phyloP scores from a whole-genome alignment of 2,329 filamentous ascomycete genomes.

The Pestalotiopsis sp. region DNA sequence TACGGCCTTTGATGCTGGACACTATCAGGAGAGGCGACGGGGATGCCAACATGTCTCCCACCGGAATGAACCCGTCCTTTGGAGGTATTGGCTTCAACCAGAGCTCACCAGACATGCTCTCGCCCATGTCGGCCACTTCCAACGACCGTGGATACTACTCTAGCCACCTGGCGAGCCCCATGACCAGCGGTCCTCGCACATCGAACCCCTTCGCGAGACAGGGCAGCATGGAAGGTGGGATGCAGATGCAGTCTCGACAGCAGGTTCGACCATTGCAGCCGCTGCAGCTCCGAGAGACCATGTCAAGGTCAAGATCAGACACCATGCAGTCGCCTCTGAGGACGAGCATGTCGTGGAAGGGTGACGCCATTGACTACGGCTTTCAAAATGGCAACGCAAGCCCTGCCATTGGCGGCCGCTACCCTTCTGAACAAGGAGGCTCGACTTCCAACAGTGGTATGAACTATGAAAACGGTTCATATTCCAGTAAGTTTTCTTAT shows the following conservation, averaged over 20 bases:
- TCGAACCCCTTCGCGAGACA: slow-evolving; percentile 57
- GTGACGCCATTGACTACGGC: slow-evolving; percentile 59
- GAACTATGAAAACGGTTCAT: slow-evolving; percentile 54
- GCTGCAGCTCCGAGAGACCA: slow-evolving; percentile 60
- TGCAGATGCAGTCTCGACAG: slow-evolving; percentile 48
- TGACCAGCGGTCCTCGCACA: slow-evolving; percentile 50
- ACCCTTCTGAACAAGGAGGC: slow-evolving; percentile 51
- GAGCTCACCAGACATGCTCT: slow-evolving; percentile 56
- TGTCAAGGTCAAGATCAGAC: slow-evolving; percentile 59
- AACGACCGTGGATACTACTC: slow-evolving; percentile 58
- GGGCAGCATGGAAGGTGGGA: slow-evolving; percentile 44
- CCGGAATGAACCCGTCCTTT: slow-evolving; percentile 69
- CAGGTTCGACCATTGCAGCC: slow-evolving; percentile 58
- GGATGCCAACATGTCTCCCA: slow-evolving; percentile 69
- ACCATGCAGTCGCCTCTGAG: slow-evolving; percentile 61
- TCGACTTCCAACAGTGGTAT: slow-evolving; percentile 42
- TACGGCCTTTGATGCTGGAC: slow-evolving; percentile 71
- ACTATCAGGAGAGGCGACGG: slow-evolving; percentile 64
- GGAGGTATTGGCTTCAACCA: slow-evolving; percentile 66
- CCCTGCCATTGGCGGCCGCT: slow-evolving; percentile 50
- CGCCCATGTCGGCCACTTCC: slow-evolving; percentile 57
- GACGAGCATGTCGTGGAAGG: slow-evolving; percentile 66
- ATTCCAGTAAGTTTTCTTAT: slow-evolving; percentile 47
- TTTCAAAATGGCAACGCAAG: slow-evolving; percentile 51
- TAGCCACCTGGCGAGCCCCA: slow-evolving; percentile 47